Conservation (phyloP, 306 rosid species). For the Astragalus membranaceus region DNA sequence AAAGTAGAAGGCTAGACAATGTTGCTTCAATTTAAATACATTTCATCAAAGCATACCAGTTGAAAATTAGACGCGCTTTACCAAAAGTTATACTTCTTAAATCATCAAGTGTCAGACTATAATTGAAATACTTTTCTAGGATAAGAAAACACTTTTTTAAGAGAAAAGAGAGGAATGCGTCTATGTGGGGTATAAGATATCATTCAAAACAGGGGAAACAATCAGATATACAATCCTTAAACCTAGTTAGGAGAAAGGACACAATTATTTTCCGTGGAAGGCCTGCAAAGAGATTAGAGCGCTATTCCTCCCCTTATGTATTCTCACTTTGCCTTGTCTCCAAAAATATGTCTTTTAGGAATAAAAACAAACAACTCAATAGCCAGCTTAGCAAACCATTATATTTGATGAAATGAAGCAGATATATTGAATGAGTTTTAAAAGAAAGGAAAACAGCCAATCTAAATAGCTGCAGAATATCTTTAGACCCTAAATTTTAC, state of each 20-base stretch:
- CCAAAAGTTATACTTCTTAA: too few relatives aligned
- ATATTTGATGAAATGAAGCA: neutral
- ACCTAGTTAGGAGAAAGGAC: neutral
- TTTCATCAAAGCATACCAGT: too few relatives aligned
- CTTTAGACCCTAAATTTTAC: neutral
- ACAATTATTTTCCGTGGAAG: neutral
- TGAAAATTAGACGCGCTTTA: too few relatives aligned
- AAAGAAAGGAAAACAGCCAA: neutral
- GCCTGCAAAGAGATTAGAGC: neutral
- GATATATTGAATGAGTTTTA: neutral
- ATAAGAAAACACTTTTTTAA: neutral
- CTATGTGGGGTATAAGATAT: neutral
- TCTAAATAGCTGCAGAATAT: constrained; percentile 11
- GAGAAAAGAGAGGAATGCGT: neutral
- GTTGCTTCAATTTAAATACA: too few relatives aligned
- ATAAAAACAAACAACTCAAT: neutral
- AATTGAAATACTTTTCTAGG: neutral
- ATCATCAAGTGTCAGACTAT: neutral
- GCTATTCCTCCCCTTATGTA: neutral
- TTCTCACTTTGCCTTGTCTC: neutral
- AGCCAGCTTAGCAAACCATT: constrained; percentile 1
- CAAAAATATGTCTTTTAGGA: neutral
- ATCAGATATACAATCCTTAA: neutral
- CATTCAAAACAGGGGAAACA: neutral
- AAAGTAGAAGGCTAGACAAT: too few relatives aligned